Percentiles rank a stretch among this genome's conserved stretches.
These are phyloP conservation scores for Elongisporangium senticosum DNA, from an alignment of 352 stramenopile species.

Conservation along the genomic window DNA sequence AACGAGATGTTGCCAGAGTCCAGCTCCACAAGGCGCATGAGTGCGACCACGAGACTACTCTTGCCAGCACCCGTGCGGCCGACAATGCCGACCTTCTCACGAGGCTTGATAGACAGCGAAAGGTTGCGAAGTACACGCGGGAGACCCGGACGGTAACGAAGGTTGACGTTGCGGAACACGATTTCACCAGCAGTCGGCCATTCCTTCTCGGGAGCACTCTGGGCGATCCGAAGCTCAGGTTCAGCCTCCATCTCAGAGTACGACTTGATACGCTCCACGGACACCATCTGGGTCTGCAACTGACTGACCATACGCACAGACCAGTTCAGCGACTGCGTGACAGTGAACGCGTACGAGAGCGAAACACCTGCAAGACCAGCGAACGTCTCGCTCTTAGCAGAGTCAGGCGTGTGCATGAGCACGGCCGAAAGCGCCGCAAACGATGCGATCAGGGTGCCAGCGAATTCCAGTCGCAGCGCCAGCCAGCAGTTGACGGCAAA, in stretches of 20 bases:
- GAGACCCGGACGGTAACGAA: constrained; percentile 83
- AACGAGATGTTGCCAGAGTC: constrained; percentile 55
- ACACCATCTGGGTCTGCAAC: constrained; percentile 76
- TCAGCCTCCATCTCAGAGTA: constrained; percentile 61
- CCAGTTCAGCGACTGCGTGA: constrained; percentile 77
- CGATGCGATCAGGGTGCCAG: constrained; percentile 52
- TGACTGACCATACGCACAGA: constrained; percentile 70
- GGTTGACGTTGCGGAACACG: constrained; percentile 80
- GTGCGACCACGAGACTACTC: constrained; percentile 83
- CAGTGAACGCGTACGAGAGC: constrained; percentile 73
- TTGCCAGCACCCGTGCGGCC: constrained; percentile 88
- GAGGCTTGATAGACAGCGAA: constrained; percentile 66
- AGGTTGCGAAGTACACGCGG: constrained; percentile 65
- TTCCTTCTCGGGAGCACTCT: too few species aligned
- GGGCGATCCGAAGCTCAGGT: too few species aligned
- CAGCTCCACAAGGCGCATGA: constrained; percentile 90
- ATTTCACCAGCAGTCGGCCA: constrained; percentile 86
- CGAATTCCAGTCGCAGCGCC: constrained; percentile 67
- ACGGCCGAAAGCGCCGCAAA: constrained; percentile 50
- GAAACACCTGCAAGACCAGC: constrained; percentile 62
- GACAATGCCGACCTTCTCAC: constrained; percentile 85
- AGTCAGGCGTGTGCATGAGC: constrained; percentile 37
- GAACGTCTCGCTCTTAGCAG: constrained; percentile 31
- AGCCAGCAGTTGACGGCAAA: constrained; percentile 76
- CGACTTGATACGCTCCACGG: constrained; percentile 68